Percentiles rank a stretch among this genome's conserved stretches.
Evolutionary conservation across 202 grass and related monocot genomes (phyloP).

Genomic region (Setaria italica): DNA sequence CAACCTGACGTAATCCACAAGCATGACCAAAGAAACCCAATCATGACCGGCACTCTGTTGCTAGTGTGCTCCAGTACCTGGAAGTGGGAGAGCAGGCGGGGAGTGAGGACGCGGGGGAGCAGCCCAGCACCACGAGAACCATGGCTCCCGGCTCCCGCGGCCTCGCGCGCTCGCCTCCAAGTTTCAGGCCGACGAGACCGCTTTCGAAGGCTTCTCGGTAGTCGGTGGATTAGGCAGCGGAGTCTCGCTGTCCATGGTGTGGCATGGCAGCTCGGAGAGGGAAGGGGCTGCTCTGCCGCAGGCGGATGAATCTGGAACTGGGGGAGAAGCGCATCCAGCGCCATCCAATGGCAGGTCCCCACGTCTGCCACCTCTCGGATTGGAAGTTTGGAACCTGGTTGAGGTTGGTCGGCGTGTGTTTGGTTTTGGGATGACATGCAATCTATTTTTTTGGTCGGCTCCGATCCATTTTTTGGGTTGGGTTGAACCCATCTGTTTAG

Average conservation of each 20-base stretch:
- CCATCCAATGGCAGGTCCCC: slow-evolving; percentile 31
- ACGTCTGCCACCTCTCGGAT: slow-evolving; percentile 19
- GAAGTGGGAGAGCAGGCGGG: slow-evolving; percentile 11
- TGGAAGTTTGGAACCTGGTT: too few relatives aligned
- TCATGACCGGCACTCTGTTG: background rate
- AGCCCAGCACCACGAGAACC: slow-evolving; percentile 38
- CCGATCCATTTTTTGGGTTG: too few relatives aligned
- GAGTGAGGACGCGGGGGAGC: background rate
- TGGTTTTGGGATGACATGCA: too few relatives aligned
- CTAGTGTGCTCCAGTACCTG: slow-evolving; percentile 29
- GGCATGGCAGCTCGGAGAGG: background rate
- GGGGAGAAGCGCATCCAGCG: slow-evolving; percentile 12
- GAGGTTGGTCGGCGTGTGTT: too few relatives aligned
- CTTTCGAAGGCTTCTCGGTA: background rate
- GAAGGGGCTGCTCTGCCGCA: background rate
- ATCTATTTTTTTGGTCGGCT: too few relatives aligned
- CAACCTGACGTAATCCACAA: background rate
- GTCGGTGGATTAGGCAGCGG: background rate
- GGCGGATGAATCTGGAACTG: background rate
- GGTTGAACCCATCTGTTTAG: too few relatives aligned
- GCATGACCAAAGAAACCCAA: background rate
- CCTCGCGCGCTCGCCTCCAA: background rate
- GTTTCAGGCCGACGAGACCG: background rate
- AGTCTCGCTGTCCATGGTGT: slow-evolving; percentile 19
- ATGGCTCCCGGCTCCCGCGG: slow-evolving; percentile 35